Conservation (phyloP, 2,329 filamentous ascomycete species). For the Trichoderma atroviride region DNA sequence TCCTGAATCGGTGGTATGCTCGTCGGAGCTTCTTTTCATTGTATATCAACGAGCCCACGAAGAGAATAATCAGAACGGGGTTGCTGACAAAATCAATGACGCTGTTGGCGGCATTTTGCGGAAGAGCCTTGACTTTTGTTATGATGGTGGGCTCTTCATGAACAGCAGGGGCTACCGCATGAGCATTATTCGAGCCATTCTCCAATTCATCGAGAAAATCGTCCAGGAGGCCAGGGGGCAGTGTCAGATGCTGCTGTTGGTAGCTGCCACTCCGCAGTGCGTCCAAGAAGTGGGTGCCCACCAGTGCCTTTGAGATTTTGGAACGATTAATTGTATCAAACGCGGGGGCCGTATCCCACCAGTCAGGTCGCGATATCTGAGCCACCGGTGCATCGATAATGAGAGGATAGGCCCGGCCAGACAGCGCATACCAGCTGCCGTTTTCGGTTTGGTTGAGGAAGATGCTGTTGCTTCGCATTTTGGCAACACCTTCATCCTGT, state of each 20-base stretch:
- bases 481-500: conserved; percentile 51
- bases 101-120: conserved; percentile 52
- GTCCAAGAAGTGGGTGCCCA: conserved; percentile 72
- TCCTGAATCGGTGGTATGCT: conserved; percentile 42
- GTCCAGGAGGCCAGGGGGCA: conserved; percentile 42
- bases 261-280: conserved; percentile 36
- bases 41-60: conserved; percentile 47
- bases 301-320: conserved; percentile 63
- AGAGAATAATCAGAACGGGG: conserved; percentile 52
- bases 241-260: conserved; percentile 42
- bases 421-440: conserved; percentile 95
- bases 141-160: conserved; percentile 49
- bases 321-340: conserved; percentile 46
- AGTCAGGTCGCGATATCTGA: conserved; percentile 49
- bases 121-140: conserved; percentile 54
- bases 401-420: conserved; percentile 80
- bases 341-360: conserved; percentile 48
- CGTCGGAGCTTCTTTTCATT: conserved; percentile 51
- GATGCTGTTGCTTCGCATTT: conserved; percentile 65
- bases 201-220: conserved; percentile 38
- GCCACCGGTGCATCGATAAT: conserved; percentile 68
- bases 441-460: conserved; percentile 84
- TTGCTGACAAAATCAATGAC: conserved; percentile 60
- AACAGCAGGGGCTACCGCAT: conserved; percentile 31
- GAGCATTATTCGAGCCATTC: conserved; percentile 40